phyloP scores from a whole-genome alignment of 1,139 yeast species.

The Hemisphaericaspora xylofermentans region DNA sequence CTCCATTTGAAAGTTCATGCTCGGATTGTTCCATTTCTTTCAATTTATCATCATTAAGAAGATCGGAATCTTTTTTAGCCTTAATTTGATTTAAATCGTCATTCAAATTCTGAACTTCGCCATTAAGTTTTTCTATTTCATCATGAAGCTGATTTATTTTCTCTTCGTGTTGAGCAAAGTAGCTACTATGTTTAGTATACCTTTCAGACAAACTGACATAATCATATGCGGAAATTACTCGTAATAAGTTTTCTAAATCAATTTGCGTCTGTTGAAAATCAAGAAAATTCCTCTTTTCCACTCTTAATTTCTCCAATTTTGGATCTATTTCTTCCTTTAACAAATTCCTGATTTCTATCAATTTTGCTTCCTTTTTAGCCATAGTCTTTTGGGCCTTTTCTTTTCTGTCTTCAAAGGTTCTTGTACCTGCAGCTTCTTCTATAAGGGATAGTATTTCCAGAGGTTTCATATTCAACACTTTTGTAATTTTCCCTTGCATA shows the following conservation, averaged over 20 bases:
- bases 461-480: conserved; percentile 95
- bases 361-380: conserved; percentile 84
- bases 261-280: conserved; percentile 86
- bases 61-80: conserved; percentile 55
- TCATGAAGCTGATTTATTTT: conserved; percentile 36
- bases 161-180: conserved; percentile 35
- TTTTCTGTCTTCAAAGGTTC: conserved; percentile 90
- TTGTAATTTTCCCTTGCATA: conserved; percentile 98
- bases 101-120: conserved; percentile 59
- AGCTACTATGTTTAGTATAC: conserved; percentile 41
- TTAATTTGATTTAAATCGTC: conserved; percentile 62
- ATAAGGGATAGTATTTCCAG: conserved; percentile 83
- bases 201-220: conserved; percentile 47
- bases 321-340: conserved; percentile 91
- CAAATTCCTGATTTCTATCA: conserved; percentile 71
- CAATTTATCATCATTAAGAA: conserved; percentile 60
- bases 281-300: conserved; percentile 77
- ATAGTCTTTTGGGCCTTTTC: conserved; percentile 91
- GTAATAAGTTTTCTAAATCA: conserved; percentile 71
- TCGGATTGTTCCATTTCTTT: conserved; percentile 62
- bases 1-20: conserved; percentile 57
- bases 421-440: conserved; percentile 98
- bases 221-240: conserved; percentile 78
- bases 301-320: conserved; percentile 74
- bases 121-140: conserved; percentile 43